Evolutionary conservation across 2,329 filamentous ascomycete species (phyloP), one percentile per base, ranked within the genome.

Genomic region (Chaetothyriales sp.): DNA sequence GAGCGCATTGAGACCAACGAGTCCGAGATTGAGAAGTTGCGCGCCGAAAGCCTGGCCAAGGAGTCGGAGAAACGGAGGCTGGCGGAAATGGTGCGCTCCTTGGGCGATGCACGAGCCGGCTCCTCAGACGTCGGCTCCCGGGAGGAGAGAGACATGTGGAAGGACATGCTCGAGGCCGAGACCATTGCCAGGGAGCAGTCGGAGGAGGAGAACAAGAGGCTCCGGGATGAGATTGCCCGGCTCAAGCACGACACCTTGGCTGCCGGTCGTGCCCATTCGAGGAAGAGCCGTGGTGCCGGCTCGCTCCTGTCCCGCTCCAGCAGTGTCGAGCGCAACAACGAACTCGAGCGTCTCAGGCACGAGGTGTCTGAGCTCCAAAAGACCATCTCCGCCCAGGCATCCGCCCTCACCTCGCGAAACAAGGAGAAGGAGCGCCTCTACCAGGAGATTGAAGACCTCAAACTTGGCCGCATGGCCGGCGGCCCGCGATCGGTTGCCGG

Each of bases 401-500:
- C 89, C 0, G 97, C 98, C 88, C 77, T 98, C 33, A 95, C 90
- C 1, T 97, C 92, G 37, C 80, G 92, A 20, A 95, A 95, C 63
- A 85, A 89, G 22, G 92, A 98, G 65, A 94, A 95, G 64, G 89
- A 97, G 65, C 81, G 89, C 4, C 75, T 98, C 7, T 94, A 97
- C 66, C 88, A 95, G 64, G 90, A 98, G 66, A 97, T 97, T 56
- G 92, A 98, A 68, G 89, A 95, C 56, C 75, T 98, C 56, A 98
- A 97, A 69, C 81, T 97, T 61, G 81, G 85, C 1, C 83, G 89
- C 58, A 82, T 89, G 51, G 82, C 87, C 56, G 33, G 33, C 5
- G 67, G 66, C 50, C 77, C 59, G 63, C 70, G 75, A 52, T 82
- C 78, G 2, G 67, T 78, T 50, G 74, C 88, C 1, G 82, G 90